Conservation (phyloP, 371 early-diverging fungal species). For the Mucor lusitanicus region DNA sequence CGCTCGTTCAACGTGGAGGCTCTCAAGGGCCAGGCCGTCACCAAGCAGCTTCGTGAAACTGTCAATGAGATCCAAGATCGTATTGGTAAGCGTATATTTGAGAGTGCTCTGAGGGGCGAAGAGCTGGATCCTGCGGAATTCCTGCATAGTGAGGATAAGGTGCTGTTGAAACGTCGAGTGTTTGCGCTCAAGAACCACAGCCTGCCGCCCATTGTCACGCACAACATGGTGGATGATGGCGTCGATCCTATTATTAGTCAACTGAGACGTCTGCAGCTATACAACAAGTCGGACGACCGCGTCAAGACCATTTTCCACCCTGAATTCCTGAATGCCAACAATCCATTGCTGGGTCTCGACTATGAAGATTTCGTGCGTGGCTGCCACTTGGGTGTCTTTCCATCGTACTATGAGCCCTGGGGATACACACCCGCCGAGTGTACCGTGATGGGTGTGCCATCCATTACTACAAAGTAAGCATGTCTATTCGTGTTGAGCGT, state of each 20-base stretch:
- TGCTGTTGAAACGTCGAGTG: constrained; percentile 89
- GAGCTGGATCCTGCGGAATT: constrained; percentile 62
- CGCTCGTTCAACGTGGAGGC: constrained; percentile 94
- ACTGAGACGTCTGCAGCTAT: constrained; percentile 78
- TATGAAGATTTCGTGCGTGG: constrained; percentile 98
- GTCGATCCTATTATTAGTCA: constrained; percentile 86
- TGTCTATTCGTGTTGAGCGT: not conserved
- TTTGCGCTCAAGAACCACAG: constrained; percentile 87
- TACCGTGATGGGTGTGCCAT: constrained; percentile 98
- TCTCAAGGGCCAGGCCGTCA: constrained; percentile 97
- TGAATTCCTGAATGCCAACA: constrained; percentile 93
- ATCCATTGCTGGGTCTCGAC: constrained; percentile 89
- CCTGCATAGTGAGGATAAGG: constrained; percentile 82
- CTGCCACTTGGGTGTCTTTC: constrained; percentile 95
- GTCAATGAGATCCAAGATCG: constrained; percentile 85
- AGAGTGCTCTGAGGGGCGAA: constrained; percentile 66
- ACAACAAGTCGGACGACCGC: constrained; percentile 89
- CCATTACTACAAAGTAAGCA: constrained; percentile 87
- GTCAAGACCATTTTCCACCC: constrained; percentile 98
- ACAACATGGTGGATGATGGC: constrained; percentile 91
- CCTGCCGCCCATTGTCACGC: constrained; percentile 94
- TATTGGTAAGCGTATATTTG: constrained; percentile 90
- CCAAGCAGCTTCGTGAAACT: constrained; percentile 92
- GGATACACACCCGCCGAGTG: constrained; percentile 96
- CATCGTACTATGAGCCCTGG: constrained; percentile 98